Evolutionary conservation across 768 basidiomycete species (phyloP).

Genomic region (Tephrocybe sp.): DNA sequence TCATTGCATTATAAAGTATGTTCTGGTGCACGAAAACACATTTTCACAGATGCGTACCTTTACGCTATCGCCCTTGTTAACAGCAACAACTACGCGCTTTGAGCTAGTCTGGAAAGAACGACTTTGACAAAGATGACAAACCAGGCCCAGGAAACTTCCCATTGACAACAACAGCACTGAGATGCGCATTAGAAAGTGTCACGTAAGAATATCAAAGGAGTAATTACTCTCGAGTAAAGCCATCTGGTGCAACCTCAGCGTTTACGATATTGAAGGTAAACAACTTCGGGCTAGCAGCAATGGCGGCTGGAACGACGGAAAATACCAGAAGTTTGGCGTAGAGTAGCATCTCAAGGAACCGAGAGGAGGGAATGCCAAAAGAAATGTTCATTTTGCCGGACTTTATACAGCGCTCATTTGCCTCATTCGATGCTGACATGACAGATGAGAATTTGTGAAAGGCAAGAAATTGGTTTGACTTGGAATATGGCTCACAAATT

Average conservation of each 20-base stretch:
- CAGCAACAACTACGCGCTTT: slow-evolving; percentile 11
- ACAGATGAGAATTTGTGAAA: too few species aligned
- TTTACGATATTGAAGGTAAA: slow-evolving; percentile 21
- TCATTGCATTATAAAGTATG: background rate
- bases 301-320: slow-evolving; percentile 3
- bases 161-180: slow-evolving; percentile 26
- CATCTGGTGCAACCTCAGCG: slow-evolving; percentile 21
- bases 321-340: background rate
- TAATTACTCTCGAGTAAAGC: slow-evolving; percentile 19
- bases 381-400: background rate
- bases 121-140: background rate
- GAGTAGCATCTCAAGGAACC: background rate
- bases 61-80: slow-evolving; percentile 27
- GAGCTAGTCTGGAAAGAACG: background rate
- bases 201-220: background rate
- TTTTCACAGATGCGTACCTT: slow-evolving; percentile 3
- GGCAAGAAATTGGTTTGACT: background rate
- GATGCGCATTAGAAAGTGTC: background rate
- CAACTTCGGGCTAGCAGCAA: slow-evolving; percentile 7
- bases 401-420: slow-evolving; percentile 2
- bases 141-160: slow-evolving; percentile 29
- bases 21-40: background rate
- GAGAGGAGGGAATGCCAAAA: background rate
- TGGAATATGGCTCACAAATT: background rate
- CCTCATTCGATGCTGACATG: background rate